These are phyloP conservation scores for Abrus precatorius DNA, from an alignment of 306 rosid species.

Conservation along the genomic window DNA sequence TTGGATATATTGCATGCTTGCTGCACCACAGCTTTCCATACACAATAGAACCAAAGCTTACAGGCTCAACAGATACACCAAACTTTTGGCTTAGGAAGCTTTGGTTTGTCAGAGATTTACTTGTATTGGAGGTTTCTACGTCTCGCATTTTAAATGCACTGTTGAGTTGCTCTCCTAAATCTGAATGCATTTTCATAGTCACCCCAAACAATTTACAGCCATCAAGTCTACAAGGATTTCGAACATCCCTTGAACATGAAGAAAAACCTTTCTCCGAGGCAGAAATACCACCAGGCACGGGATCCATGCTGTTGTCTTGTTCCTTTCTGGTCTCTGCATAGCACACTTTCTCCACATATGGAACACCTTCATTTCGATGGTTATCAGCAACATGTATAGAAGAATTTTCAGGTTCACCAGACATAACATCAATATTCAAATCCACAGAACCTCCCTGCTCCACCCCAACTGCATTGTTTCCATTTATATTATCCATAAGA, in stretches of 20 bases:
- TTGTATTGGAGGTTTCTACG: constrained; percentile 36
- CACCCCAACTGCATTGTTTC: constrained; percentile 50
- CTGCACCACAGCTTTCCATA: constrained; percentile 77
- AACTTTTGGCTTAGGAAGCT: constrained; percentile 36
- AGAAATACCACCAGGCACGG: constrained; percentile 41
- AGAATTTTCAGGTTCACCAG: constrained; percentile 56
- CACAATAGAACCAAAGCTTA: constrained; percentile 67
- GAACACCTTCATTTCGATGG: constrained; percentile 41
- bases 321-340: constrained; percentile 43
- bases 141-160: constrained; percentile 32
- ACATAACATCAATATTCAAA: constrained; percentile 59
- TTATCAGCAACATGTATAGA: constrained; percentile 43
- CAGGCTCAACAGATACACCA: constrained; percentile 56
- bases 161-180: constrained; percentile 41
- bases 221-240: constrained; percentile 43
- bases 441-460: constrained; percentile 55
- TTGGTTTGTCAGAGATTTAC: constrained; percentile 27
- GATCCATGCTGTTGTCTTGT: constrained; percentile 48
- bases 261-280: constrained; percentile 44
- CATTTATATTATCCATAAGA: constrained; percentile 42
- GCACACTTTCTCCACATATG: constrained; percentile 49
- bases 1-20: constrained; percentile 79
- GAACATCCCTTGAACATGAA: constrained; percentile 46
- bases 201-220: constrained; percentile 64
- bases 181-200: constrained; percentile 48